phyloP scores from a whole-genome alignment of 2,329 filamentous ascomycete species.

The Cercospora zeina region DNA sequence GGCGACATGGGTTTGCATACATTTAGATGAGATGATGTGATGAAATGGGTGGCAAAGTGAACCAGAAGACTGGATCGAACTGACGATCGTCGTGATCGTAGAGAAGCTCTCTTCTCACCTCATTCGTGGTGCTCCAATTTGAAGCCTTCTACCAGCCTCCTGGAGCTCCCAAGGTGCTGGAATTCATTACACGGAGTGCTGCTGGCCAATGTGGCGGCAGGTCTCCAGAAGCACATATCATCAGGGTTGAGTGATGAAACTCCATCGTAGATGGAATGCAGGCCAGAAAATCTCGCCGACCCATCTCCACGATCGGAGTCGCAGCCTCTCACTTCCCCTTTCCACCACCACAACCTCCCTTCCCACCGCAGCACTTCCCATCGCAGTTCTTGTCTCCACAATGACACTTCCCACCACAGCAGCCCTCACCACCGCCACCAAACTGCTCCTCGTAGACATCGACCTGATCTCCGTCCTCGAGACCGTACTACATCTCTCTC shows the following conservation, averaged over 20 bases:
- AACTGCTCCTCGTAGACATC: conserved; percentile 32
- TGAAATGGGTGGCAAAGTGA: background rate
- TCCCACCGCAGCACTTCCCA: conserved; percentile 15
- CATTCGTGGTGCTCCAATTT: background rate
- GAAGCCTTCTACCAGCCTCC: background rate
- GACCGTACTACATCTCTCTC: conserved; percentile 22
- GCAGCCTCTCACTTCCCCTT: background rate
- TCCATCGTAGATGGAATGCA: background rate
- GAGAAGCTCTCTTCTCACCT: background rate
- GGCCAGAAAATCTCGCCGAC: background rate
- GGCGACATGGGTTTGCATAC: background rate
- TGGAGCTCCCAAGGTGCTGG: background rate
- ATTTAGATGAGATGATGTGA: background rate
- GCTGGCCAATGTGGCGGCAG: background rate
- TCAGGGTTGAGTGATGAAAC: background rate
- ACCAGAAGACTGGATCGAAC: background rate
- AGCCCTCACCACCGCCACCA: conserved; percentile 24
- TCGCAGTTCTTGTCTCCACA: conserved; percentile 14
- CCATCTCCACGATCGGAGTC: background rate
- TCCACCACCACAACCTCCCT: conserved; percentile 11
- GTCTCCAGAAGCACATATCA: background rate
- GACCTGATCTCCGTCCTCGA: conserved; percentile 32
- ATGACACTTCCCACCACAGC: conserved; percentile 7
- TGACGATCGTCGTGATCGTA: background rate
- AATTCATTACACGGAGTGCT: background rate